These are phyloP conservation scores for Tylopilus cervinicoccineus DNA, from an alignment of 768 basidiomycete genomes.

Conservation along the genomic window DNA sequence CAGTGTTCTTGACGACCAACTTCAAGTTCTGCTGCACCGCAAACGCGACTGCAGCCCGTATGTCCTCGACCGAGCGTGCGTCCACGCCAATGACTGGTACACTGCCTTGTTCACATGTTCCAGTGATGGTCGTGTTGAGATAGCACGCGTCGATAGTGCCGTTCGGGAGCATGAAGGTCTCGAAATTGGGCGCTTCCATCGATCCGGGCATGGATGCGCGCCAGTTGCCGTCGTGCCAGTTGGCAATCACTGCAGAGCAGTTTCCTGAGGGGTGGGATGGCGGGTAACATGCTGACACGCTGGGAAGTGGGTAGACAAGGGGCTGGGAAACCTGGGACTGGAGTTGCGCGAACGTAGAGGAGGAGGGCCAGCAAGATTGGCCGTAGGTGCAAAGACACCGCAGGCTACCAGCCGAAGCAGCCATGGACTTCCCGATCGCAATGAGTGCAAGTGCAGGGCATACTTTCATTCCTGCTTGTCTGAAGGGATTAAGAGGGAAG, in stretches of 20 bases:
- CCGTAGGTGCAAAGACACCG: conserved; percentile 17
- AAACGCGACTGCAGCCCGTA: conserved; percentile 26
- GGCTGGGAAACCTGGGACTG: conserved; percentile 16
- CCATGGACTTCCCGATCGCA: background rate
- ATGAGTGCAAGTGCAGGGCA: background rate
- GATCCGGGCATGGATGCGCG: conserved; percentile 39
- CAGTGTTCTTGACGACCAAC: conserved; percentile 28
- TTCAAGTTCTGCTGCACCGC: conserved; percentile 18
- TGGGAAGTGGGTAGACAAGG: conserved; percentile 13
- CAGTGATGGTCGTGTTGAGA: conserved; percentile 31
- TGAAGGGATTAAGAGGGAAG: background rate
- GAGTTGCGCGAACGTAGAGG: conserved; percentile 10
- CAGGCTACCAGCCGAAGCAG: background rate
- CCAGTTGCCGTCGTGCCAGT: conserved; percentile 37
- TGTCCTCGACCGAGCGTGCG: conserved; percentile 19
- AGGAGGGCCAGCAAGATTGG: conserved; percentile 19
- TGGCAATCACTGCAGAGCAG: conserved; percentile 30
- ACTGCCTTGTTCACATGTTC: conserved; percentile 20
- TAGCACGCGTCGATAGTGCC: conserved; percentile 39
- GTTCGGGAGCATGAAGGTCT: conserved; percentile 35
- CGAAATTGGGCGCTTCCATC: conserved; percentile 34
- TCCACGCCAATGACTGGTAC: conserved; percentile 26
- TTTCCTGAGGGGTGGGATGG: conserved; percentile 30
- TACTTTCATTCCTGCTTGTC: background rate
- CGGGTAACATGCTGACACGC: conserved; percentile 19